Conservation (phyloP, 305 asterid genomes). For the Solanum hybrid region DNA sequence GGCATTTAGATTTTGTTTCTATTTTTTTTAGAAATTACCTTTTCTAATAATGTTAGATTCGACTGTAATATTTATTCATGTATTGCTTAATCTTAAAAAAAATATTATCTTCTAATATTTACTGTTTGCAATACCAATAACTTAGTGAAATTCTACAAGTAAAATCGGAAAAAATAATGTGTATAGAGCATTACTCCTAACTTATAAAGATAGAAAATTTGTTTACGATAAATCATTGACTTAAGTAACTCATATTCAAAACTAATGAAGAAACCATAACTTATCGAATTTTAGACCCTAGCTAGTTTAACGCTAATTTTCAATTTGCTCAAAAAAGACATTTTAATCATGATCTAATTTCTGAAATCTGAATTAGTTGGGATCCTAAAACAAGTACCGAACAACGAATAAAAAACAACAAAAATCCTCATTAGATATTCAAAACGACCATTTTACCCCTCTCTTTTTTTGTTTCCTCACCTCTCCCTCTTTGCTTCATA, state of each 20-base stretch:
- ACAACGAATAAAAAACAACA: background rate
- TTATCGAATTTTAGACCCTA: background rate
- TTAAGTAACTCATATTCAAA: background rate
- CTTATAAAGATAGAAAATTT: background rate
- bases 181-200: background rate
- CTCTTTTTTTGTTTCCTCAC: background rate
- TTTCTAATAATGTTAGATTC: no score
- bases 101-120: background rate
- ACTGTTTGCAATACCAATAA: background rate
- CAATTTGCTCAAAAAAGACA: background rate
- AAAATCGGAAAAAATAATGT: background rate
- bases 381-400: background rate
- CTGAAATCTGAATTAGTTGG: background rate
- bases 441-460: background rate
- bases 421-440: background rate
- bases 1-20: background rate
- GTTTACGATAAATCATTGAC: background rate
- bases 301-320: background rate
- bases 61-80: background rate
- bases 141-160: background rate
- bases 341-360: background rate
- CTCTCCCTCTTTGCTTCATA: constrained; percentile 24
- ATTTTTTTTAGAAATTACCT: background rate
- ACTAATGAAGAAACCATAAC: background rate
- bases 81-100: background rate